Evolutionary conservation across 2,329 filamentous ascomycete genomes (phyloP).

Genomic region (Aspergillus floridensis): DNA sequence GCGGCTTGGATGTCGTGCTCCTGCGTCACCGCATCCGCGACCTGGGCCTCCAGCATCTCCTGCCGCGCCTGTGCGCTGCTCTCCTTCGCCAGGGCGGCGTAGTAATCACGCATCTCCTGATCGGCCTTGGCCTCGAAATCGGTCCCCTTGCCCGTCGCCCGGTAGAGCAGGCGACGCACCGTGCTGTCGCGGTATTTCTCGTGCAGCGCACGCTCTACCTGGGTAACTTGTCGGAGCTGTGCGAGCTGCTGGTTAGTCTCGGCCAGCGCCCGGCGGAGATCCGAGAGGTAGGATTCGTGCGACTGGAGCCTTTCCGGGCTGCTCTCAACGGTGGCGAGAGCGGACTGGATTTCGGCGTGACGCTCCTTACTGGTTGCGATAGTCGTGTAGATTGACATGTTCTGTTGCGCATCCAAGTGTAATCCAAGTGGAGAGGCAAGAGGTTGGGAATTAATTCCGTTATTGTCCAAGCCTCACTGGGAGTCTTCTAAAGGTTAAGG

Average conservation of each 20-base stretch:
- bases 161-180: slow-evolving; percentile 3
- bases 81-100: neutral
- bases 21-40: neutral
- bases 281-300: neutral
- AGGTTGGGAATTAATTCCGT: neutral
- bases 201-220: neutral
- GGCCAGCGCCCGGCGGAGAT: neutral
- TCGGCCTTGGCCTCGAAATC: slow-evolving; percentile 5
- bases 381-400: neutral
- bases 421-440: neutral
- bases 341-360: neutral
- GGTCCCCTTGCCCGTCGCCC: neutral
- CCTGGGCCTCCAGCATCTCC: slow-evolving; percentile 3
- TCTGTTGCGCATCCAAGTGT: neutral
- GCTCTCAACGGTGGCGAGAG: neutral
- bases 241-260: neutral
- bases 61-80: neutral
- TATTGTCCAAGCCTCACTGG: neutral
- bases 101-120: slow-evolving; percentile 3
- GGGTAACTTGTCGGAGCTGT: neutral
- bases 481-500: neutral
- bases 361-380: neutral
- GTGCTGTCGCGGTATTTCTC: slow-evolving; percentile 6
- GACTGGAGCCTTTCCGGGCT: neutral
- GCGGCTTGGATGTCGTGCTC: neutral